Base-by-base conservation (phyloP, 2,329 filamentous ascomycete species). In the Sporothrix luriei region DNA sequence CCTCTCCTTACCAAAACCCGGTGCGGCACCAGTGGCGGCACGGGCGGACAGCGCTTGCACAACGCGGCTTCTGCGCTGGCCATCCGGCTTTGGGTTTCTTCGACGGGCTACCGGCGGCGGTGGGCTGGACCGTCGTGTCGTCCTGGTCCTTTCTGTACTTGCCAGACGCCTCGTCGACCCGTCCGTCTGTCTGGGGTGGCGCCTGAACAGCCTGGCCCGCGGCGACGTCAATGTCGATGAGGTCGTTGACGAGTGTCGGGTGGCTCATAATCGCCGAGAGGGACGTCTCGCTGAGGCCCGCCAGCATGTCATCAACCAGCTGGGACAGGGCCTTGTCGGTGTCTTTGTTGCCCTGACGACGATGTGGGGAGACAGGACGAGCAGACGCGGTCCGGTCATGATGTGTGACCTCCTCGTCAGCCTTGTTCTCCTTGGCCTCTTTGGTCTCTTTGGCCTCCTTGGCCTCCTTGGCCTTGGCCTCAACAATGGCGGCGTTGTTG, bases 11-110 rank as follows among this genome's bases (percentile, higher is more conserved):
- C 72, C 73, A 87, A 14, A 76, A 78, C 7, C 84, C 84, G 52
- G 80, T 76, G 66, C 79, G 78, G 75, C 83, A 84, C 83, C 83
- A 87, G 75, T 82, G 78, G 14, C 80, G 79, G 75, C 84, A 85
- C 74, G 68, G 62, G 19, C 24, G 26, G 43, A 21, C 46, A 1
- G 76, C 76, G 33, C 70, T 51, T 24, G 70, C 70, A 40, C 61
- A 21, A 19, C 24, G 52, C 48, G 7, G 14, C 49, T 49, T 62
- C 10, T 21, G 48, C 33, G 57, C 10, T 3, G 51, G 14, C 40
- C 68, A 26, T 3, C 38, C 26, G 4, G 5, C 13, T n/a, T 49
- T 66, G 59, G 24, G n/a, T 13, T 21, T 51, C 24, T 48, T 21
- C 9, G 11, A 11, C 11, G 40, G 59, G 5, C 24, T 62, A 6